These are phyloP conservation scores for Penicillium samsonianum DNA, from an alignment of 495 filamentous ascomycete genomes.

Conservation along the genomic window DNA sequence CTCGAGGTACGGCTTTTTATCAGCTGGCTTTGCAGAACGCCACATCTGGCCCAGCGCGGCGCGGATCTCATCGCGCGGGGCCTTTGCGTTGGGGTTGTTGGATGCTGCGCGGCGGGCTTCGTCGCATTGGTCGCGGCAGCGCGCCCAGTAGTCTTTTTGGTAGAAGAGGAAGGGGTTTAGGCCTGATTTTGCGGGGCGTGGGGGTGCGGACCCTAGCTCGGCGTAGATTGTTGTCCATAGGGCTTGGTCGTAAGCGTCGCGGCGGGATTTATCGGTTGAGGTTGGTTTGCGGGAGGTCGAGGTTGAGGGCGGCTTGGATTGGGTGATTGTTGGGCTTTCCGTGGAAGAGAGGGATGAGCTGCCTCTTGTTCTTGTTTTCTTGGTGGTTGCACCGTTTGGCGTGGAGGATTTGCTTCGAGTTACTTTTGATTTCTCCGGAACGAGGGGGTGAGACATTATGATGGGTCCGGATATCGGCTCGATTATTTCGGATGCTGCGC, in stretches of 20 bases:
- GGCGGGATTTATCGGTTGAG: conserved; percentile 52
- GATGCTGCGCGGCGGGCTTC: conserved; percentile 62
- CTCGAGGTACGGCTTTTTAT: conserved; percentile 73
- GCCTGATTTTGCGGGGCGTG: conserved; percentile 66
- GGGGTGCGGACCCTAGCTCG: conserved; percentile 71
- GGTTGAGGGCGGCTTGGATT: conserved; percentile 10
- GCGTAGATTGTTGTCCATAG: conserved; percentile 67
- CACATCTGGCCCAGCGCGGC: conserved; percentile 83
- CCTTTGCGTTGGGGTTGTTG: conserved; percentile 66
- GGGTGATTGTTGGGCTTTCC: conserved; percentile 11
- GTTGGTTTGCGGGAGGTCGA: conserved; percentile 21
- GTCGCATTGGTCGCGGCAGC: conserved; percentile 71
- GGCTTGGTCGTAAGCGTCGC: conserved; percentile 71
- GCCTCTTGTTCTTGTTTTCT: conserved; percentile 6
- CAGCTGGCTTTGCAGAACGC: conserved; percentile 69
- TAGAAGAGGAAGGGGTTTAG: conserved; percentile 69
- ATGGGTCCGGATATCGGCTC: conserved; percentile 80
- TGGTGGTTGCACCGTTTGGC: conserved; percentile 20
- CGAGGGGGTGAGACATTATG: conserved; percentile 68
- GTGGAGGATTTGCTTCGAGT: conserved; percentile 30
- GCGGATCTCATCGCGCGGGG: conserved; percentile 72
- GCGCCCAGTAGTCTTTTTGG: conserved; percentile 78
- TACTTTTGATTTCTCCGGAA: conserved; percentile 59
- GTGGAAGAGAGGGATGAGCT: conserved; percentile 11
- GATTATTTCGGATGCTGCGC: conserved; percentile 83